A percentile compares a stretch with the other conserved stretches of the same genome.
phyloP scores from a whole-genome alignment of 768 basidiomycete genomes.

The Boletus pseudo-olivaceus region DNA sequence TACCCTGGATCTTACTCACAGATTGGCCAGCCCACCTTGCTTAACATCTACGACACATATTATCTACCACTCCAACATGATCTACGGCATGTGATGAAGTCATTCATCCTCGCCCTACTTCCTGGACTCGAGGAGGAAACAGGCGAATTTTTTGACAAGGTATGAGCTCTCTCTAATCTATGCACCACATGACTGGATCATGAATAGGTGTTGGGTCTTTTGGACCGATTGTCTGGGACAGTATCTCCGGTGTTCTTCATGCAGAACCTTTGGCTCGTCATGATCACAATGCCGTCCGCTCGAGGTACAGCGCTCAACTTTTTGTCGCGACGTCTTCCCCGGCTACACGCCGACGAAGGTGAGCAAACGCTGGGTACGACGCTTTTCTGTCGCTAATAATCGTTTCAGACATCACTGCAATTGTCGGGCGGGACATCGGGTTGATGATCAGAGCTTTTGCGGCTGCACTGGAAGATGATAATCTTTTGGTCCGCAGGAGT shows the following conservation, averaged over 20 bases:
- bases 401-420: constrained; percentile 54
- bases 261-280: constrained; percentile 91
- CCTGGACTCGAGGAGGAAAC: constrained; percentile 98
- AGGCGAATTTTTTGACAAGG: constrained; percentile 95
- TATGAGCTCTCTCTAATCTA: constrained; percentile 17
- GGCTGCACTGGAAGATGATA: constrained; percentile 89
- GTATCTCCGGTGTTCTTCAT: constrained; percentile 89
- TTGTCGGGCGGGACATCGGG: constrained; percentile 84
- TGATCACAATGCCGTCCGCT: constrained; percentile 84
- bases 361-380: constrained; percentile 3
- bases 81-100: constrained; percentile 88
- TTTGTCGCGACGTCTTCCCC: constrained; percentile 76
- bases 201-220: constrained; percentile 66
- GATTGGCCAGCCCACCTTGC: constrained; percentile 63
- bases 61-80: constrained; percentile 82
- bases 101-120: constrained; percentile 87
- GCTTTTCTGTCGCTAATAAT: constrained; percentile 5
- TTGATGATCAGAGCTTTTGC: constrained; percentile 93
- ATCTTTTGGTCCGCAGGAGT: constrained; percentile 82
- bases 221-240: constrained; percentile 79
- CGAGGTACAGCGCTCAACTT: constrained; percentile 87
- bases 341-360: constrained; percentile 70
- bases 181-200: constrained; percentile 9
- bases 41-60: constrained; percentile 89
- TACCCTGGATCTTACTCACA: not conserved